Evolutionary conservation across 108 stramenopile species (phyloP), one percentile per base, ranked within the genome.

Genomic region (Fistulifera solaris): DNA sequence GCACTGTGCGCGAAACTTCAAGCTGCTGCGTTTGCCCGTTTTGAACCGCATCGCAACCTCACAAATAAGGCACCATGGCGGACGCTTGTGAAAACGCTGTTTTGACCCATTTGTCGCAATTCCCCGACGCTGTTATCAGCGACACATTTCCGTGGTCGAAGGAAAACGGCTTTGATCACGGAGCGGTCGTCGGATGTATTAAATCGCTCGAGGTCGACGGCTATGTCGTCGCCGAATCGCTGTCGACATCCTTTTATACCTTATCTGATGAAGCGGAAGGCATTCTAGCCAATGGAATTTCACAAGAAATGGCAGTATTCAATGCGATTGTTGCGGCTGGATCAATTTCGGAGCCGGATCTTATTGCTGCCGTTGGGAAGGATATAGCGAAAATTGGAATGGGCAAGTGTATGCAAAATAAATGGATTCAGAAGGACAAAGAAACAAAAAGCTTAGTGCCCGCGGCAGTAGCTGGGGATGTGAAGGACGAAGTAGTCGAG

Each of bases 381-480:
- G 75, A 80, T 54, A 75, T 80, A 12, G 72, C 79, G 64, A 97
- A 97, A 70, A 83, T 94, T 63, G 96, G 96, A 8, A 86, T 95
- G 80, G 96, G 90, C 26, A 89, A 89, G 59, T 88, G 87, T 61
- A 87, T 95, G 80, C 90, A 94, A 66, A 81, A 88, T 45, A 93
- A 89, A 49, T 97, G 96, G 96, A 70, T 87, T 52, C 74, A 76
- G 71, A 95, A 93, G 62, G 83, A 89, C 44, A 89, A 90, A 15
- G 31, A 35, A 35, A 35, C 31, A 8, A 78, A 62, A 8, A 61
- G 76, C 39, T 45, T 89, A 21, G 81, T 87, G 15, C 59, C 76
- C 1, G 38, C 75, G 12, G 56, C 55, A 16, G 65, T 50, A 17
- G 28, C 59, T 21, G 65, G 64, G 3, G 75, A 76, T 48, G 70